phyloP scores from a whole-genome alignment of 2,329 filamentous ascomycete species.

The Neofusicoccum laricinum region DNA sequence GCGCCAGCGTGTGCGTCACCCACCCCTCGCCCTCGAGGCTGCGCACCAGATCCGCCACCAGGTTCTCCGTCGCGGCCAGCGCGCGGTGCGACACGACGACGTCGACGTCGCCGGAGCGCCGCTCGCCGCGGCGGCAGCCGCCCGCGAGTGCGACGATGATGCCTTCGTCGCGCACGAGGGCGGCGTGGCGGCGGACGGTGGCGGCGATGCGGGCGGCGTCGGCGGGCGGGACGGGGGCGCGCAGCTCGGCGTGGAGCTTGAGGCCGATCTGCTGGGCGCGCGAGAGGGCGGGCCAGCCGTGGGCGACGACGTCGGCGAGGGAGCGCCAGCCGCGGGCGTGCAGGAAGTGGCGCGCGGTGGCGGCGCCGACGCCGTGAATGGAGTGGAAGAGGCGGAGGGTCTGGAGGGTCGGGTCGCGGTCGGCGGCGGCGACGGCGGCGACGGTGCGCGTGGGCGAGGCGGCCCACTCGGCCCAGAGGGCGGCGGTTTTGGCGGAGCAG shows the following conservation, averaged over 20 bases:
- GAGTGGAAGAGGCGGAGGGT: constrained; percentile 70
- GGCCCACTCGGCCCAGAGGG: constrained; percentile 74
- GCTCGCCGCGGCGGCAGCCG: constrained; percentile 77
- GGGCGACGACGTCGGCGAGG: constrained; percentile 80
- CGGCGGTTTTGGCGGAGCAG: constrained; percentile 75
- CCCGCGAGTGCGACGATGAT: constrained; percentile 68
- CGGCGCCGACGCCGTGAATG: constrained; percentile 89
- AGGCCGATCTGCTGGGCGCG: constrained; percentile 89
- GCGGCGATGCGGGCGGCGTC: constrained; percentile 71
- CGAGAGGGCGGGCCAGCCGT: constrained; percentile 71
- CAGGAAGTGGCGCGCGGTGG: constrained; percentile 79
- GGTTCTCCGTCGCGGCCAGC: constrained; percentile 62
- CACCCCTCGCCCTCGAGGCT: constrained; percentile 66
- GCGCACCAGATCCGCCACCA: constrained; percentile 69
- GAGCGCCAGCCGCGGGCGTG: constrained; percentile 73
- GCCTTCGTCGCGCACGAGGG: constrained; percentile 53
- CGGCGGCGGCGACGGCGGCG: constrained; percentile 61
- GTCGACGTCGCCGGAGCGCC: constrained; percentile 76
- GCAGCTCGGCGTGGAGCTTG: constrained; percentile 89
- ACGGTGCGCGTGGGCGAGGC: constrained; percentile 54
- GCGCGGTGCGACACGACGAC: constrained; percentile 78
- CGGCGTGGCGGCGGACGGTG: constrained; percentile 65
- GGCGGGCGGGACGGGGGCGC: constrained; percentile 63
- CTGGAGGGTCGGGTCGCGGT: constrained; percentile 61
- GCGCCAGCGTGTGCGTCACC: constrained; percentile 77